Percentiles rank a stretch among this genome's conserved stretches.
Conservation (phyloP, 352 stramenopile species). For the Elongisporangium anandrum region DNA sequence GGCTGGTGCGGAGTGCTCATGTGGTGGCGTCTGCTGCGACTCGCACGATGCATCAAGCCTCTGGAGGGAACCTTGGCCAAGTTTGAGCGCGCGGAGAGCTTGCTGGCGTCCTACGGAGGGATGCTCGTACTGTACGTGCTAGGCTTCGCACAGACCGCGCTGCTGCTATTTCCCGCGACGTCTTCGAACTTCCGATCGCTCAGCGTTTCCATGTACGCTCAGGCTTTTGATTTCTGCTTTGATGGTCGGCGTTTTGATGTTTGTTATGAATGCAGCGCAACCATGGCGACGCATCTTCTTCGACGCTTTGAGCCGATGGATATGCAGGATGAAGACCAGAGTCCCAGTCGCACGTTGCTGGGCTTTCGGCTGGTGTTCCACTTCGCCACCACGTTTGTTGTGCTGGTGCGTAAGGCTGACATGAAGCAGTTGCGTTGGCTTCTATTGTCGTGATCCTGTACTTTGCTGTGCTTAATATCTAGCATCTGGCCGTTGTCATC, state of each 20-base stretch:
- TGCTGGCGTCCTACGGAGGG: slow-evolving; percentile 33
- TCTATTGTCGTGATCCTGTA: too few species aligned
- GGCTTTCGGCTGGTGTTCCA: slow-evolving; percentile 36
- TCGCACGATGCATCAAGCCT: slow-evolving; percentile 36
- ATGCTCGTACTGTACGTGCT: slow-evolving; percentile 42
- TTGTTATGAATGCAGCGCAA: slow-evolving; percentile 12
- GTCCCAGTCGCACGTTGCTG: slow-evolving; percentile 1
- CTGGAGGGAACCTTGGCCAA: slow-evolving; percentile 40
- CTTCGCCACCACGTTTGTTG: slow-evolving; percentile 32
- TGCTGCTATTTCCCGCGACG: slow-evolving; percentile 27
- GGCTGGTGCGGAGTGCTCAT: slow-evolving; percentile 43
- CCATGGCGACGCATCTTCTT: slow-evolving; percentile 20
- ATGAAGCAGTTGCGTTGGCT: not conserved
- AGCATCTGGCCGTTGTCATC: slow-evolving; percentile 61
- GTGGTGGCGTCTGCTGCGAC: slow-evolving; percentile 53
- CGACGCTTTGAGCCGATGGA: slow-evolving; percentile 15
- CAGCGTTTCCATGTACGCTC: slow-evolving; percentile 41
- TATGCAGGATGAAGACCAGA: slow-evolving; percentile 7
- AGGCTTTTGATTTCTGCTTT: not conserved
- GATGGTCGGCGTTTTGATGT: not conserved
- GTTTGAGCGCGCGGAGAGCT: slow-evolving; percentile 29
- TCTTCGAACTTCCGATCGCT: slow-evolving; percentile 33
- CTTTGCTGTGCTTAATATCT: too few species aligned
- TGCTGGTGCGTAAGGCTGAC: slow-evolving; percentile 21
- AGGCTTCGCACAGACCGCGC: slow-evolving; percentile 36